Evolutionary conservation across 2,329 filamentous ascomycete genomes (phyloP).

Genomic region (Colletotrichum camelliae): DNA sequence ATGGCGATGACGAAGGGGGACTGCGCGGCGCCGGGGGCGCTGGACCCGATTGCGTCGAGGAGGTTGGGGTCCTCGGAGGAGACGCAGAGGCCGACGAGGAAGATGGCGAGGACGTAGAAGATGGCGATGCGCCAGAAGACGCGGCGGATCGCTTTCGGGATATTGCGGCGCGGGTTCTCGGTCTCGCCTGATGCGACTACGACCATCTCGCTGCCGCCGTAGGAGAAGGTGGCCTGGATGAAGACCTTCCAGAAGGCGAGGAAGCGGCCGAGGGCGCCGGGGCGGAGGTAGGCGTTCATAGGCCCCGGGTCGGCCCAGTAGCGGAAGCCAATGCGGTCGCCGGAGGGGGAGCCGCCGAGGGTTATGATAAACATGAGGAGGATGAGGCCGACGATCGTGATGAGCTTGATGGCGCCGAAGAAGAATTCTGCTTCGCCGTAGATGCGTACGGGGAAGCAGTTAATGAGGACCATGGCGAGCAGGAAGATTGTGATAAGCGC

Average conservation of each 20-base stretch:
- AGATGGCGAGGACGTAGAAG: conserved; percentile 58
- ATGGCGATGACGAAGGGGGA: conserved; percentile 64
- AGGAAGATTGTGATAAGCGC: conserved; percentile 43
- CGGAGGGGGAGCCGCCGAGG: conserved; percentile 48
- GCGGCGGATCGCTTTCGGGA: conserved; percentile 57
- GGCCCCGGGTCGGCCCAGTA: conserved; percentile 50
- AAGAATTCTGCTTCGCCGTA: conserved; percentile 61
- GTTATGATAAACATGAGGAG: conserved; percentile 55
- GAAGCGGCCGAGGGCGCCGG: conserved; percentile 43
- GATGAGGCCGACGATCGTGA: conserved; percentile 54
- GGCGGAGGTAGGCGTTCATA: conserved; percentile 45
- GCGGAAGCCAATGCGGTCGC: conserved; percentile 49
- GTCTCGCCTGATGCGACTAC: conserved; percentile 59
- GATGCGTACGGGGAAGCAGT: conserved; percentile 44
- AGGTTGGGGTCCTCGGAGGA: conserved; percentile 47
- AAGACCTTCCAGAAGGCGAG: conserved; percentile 50
- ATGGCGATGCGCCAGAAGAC: conserved; percentile 60
- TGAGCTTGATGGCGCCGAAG: conserved; percentile 55
- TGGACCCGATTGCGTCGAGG: conserved; percentile 28
- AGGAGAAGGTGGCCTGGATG: conserved; percentile 53
- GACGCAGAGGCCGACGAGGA: conserved; percentile 57
- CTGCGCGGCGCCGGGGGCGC: conserved; percentile 6
- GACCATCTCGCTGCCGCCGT: conserved; percentile 55
- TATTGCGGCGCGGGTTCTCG: conserved; percentile 49
- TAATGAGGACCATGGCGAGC: conserved; percentile 39